Base-by-base conservation (phyloP, 2,329 filamentous ascomycete species). In the Ceratocystiopsis brevicomis region DNA sequence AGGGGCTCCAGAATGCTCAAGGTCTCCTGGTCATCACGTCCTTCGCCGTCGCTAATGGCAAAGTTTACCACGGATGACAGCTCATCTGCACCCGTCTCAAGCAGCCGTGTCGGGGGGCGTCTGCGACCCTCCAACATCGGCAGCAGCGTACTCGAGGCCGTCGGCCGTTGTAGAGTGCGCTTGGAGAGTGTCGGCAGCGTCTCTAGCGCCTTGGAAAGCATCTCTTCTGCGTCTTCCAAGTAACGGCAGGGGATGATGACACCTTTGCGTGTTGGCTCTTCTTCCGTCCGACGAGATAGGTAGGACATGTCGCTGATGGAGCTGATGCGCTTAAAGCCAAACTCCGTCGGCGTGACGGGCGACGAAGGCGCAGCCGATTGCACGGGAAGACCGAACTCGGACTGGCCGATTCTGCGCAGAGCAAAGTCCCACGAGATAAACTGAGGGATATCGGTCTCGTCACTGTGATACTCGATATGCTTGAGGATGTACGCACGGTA, bases 251-350 rank as follows among this genome's bases (percentile, higher is more conserved):
- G 87, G 39, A 95, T 77, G 49, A 98, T 90, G 44, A 93, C 85
- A 73, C 90, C 90, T 67, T 90, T 92, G 54, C 90, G 76, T 30
- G 72, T 76, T 33, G 83, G 82, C 62, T 95, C 87, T 37, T 76
- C 69, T 37, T 80, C 73, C 43, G 75, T 72, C 57, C 81, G 79
- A 50, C 75, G 75, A 47, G 76, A 70, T 48, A 95, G 66, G 60
- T 93, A 94, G 15, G 85, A 84, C 81, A 98, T 84, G 57, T 98
- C 90, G 60, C 86, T 94, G 61, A 98, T 90, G 43, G 90, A 96
- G 65, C 82, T 78, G 55, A 96, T 81, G 53, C 87, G 78, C 65
- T 85, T 83, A 61, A 87, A 81, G 14, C 63, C 61, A 51, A 68
- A 67, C 46, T 76, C 72, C 19, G 68, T 71, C 14, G 82, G 82